A percentile compares a stretch with the other conserved stretches of the same genome.
Evolutionary conservation across 2,329 filamentous ascomycete genomes (phyloP).

Genomic region (Aspergillus fijiensis): DNA sequence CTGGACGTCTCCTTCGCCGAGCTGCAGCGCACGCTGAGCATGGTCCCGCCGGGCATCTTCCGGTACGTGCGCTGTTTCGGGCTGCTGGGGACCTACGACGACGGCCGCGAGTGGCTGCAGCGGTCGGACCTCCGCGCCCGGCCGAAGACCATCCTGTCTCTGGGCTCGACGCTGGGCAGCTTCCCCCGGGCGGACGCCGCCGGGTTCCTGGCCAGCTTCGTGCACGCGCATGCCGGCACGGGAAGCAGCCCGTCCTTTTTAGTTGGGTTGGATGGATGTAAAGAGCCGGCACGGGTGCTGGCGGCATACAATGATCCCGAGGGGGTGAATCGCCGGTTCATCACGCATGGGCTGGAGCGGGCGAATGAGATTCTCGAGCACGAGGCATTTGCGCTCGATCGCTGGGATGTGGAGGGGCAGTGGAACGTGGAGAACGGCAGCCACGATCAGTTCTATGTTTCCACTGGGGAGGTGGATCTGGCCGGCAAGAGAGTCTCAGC

Average conservation of each 20-base stretch:
- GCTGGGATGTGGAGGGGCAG: conserved; percentile 64
- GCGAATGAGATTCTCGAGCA: conserved; percentile 72
- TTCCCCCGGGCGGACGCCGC: conserved; percentile 8
- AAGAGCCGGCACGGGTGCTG: conserved; percentile 71
- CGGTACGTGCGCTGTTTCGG: conserved; percentile 72
- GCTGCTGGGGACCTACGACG: conserved; percentile 81
- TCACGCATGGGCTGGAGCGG: conserved; percentile 10
- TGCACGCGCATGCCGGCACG: neutral
- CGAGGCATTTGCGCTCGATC: conserved; percentile 62
- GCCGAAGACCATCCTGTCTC: conserved; percentile 10
- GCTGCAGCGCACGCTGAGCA: conserved; percentile 68
- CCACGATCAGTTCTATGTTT: conserved; percentile 14
- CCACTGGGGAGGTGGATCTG: neutral
- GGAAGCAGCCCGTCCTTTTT: conserved; percentile 4
- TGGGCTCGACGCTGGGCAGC: conserved; percentile 15
- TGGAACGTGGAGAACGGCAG: conserved; percentile 3
- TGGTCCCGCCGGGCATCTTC: conserved; percentile 60
- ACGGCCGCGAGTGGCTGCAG: conserved; percentile 77
- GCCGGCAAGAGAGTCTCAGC: neutral
- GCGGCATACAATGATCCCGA: conserved; percentile 58
- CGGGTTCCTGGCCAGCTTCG: conserved; percentile 11
- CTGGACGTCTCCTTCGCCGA: conserved; percentile 76
- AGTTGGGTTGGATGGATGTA: conserved; percentile 14
- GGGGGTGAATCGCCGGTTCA: conserved; percentile 11
- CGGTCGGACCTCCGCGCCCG: conserved; percentile 50